Base-by-base conservation (phyloP, 345 rosid genomes). In the Gossypium australe region DNA sequence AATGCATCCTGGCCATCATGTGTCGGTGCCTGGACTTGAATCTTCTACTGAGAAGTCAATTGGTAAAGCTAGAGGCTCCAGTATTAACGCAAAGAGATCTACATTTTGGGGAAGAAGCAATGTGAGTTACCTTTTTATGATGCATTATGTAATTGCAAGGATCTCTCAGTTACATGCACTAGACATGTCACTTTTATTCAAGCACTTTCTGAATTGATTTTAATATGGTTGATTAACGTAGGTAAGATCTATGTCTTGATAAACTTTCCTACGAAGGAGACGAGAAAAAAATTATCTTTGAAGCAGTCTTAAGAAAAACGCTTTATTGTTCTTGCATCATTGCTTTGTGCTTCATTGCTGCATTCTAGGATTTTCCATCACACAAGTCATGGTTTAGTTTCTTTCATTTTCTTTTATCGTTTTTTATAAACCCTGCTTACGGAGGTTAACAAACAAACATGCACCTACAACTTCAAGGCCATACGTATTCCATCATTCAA, bases 71-170 rank as follows among this genome's bases (percentile, higher is more conserved):
- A 78, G 90, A 14, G 85, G 88, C 71, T 87, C 98, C 72, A 88
- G 85, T 77, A 73, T 60, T 78, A 86, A 80, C 64, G 59, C 88
- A 27, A 93, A 89, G 86, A 85, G 92, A 41, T 75, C 96, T 79
- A 78, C 93, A 58, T 90, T 95, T 78, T 93, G 99, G 99, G 92
- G 97, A 80, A 91, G 98, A 86, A 92, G 88, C 80, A 82, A 79
- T 82, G 99, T 95, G 82, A 84, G 98, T 86, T 57, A 58, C 73
- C 59, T 55, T 59, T 77, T 70, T 14, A 78, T 76, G 43, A 74
- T 77, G 45, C 16, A 38, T 73, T 63, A 1, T 66, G 25, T n/a
- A 71, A 44, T 22, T 69, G 18, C 2, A 5, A 16, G 64, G 34
- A 78, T 58, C 10, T 62, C 17, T 51, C 20, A 16, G 3, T 59